Percentiles rank a stretch among this genome's conserved stretches.
These are phyloP conservation scores for Fistulinella cinereoalba DNA, from an alignment of 1,284 basidiomycete species.

Conservation along the genomic window DNA sequence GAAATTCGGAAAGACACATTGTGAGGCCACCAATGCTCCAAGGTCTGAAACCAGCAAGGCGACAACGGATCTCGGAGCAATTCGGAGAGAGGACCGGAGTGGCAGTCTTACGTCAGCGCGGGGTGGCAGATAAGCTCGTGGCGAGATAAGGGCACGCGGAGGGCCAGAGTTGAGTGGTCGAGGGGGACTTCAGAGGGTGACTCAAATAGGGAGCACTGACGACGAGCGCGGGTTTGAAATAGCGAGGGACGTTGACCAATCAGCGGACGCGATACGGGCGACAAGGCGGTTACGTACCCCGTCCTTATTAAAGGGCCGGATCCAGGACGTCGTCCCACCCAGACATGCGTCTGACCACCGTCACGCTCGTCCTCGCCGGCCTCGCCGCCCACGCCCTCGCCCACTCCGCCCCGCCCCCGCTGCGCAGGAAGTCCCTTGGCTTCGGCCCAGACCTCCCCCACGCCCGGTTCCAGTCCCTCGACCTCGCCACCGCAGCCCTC, in stretches of 20 bases:
- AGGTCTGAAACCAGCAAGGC: no score
- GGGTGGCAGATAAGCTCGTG: no score
- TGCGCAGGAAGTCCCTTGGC: conserved; percentile 68
- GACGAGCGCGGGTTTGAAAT: conserved; percentile 16
- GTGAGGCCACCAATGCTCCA: no score
- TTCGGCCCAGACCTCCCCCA: conserved; percentile 78
- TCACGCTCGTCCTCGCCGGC: conserved; percentile 36
- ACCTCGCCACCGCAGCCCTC: conserved; percentile 32
- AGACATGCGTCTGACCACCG: conserved; percentile 35
- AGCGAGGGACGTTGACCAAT: conserved; percentile 23
- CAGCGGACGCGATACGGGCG: conserved; percentile 3
- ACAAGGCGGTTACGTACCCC: conserved; percentile 18
- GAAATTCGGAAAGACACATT: no score
- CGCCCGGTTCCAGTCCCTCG: conserved; percentile 58
- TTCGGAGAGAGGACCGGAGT: no score
- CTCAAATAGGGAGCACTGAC: conserved; percentile 8
- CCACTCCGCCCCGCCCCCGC: conserved; percentile 17
- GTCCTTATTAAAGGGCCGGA: conserved; percentile 12
- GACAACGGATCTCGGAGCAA: no score
- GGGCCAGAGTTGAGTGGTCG: no score
- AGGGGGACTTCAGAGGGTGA: conserved; percentile 4
- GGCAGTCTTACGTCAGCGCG: no score
- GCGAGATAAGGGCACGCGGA: no score
- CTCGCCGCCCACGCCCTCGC: conserved; percentile 35
- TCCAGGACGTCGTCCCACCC: not conserved